A percentile compares a stretch with the other conserved stretches of the same genome.
These are phyloP conservation scores for Emmonsiellopsis sp. DNA, from an alignment of 2,329 filamentous ascomycete species.

Conservation along the genomic window DNA sequence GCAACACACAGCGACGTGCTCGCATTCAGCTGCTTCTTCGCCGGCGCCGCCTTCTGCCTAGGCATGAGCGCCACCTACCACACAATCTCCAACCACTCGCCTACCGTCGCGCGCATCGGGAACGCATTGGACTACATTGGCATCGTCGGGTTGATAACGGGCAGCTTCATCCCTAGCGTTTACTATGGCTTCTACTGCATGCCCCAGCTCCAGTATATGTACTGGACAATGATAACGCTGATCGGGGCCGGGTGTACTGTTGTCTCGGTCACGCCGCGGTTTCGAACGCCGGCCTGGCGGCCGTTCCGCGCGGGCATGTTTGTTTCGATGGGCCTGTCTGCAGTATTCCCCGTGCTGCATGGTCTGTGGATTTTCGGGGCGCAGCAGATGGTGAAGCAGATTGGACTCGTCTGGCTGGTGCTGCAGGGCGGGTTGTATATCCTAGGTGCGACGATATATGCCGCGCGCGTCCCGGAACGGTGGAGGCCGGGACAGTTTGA, in stretches of 20 bases:
- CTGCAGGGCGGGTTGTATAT: constrained; percentile 79
- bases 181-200: constrained; percentile 78
- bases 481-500: constrained; percentile 71
- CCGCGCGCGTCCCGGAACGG: constrained; percentile 74
- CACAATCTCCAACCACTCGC: constrained; percentile 75
- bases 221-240: constrained; percentile 69
- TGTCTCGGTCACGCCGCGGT: constrained; percentile 71
- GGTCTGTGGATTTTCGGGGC: constrained; percentile 61
- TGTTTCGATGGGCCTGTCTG: constrained; percentile 74
- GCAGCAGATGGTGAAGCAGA: constrained; percentile 56
- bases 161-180: constrained; percentile 79
- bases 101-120: constrained; percentile 66
- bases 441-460: constrained; percentile 75
- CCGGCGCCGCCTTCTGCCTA: constrained; percentile 61
- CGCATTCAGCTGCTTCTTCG: constrained; percentile 71
- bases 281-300: constrained; percentile 74
- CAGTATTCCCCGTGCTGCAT: constrained; percentile 74
- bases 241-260: constrained; percentile 68
- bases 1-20: constrained; percentile 56
- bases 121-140: constrained; percentile 94
- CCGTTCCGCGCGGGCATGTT: constrained; percentile 87
- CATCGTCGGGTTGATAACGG: constrained; percentile 85
- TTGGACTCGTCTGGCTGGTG: constrained; percentile 73
- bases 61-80: constrained; percentile 83
- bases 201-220: constrained; percentile 55